Evolutionary conservation across 129 eudicot species (phyloP).

Genomic region (Dittrichia graveolens): DNA sequence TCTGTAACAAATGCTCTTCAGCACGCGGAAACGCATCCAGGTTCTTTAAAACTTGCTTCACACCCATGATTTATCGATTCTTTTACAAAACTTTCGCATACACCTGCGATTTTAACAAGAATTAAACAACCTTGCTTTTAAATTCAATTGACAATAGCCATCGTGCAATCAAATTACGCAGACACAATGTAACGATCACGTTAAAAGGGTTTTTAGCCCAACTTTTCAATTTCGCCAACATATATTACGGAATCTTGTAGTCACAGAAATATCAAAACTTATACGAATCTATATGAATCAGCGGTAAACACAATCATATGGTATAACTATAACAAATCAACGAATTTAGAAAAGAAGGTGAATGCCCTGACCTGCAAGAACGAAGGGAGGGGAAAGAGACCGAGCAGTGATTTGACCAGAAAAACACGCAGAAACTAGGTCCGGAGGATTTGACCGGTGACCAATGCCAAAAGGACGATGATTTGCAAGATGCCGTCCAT

Average conservation of each 20-base stretch:
- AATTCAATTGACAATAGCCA: conserved; percentile 10
- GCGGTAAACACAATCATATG: conserved; percentile 15
- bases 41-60: conserved; percentile 74
- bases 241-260: conserved; percentile 14
- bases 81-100: conserved; percentile 9
- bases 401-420: conserved; percentile 15
- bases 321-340: neutral
- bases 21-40: conserved; percentile 97
- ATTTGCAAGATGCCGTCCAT: conserved; percentile 21
- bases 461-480: conserved; percentile 31
- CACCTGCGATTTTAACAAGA: conserved; percentile 18
- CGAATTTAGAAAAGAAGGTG: conserved; percentile 11
- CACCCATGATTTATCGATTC: conserved; percentile 52
- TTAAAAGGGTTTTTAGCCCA: conserved; percentile 4
- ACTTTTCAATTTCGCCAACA: conserved; percentile 2
- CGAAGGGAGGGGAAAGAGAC: conserved; percentile 5
- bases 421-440: conserved; percentile 27
- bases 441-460: conserved; percentile 40
- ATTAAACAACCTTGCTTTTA: neutral
- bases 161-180: conserved; percentile 17
- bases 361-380: conserved; percentile 35
- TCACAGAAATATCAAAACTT: neutral
- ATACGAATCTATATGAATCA: conserved; percentile 24
- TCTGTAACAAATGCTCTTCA: conserved; percentile 88
- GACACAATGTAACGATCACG: conserved; percentile 19